Conservation (phyloP, 2,329 filamentous ascomycete species). For the Pestalotiopsis sp. region DNA sequence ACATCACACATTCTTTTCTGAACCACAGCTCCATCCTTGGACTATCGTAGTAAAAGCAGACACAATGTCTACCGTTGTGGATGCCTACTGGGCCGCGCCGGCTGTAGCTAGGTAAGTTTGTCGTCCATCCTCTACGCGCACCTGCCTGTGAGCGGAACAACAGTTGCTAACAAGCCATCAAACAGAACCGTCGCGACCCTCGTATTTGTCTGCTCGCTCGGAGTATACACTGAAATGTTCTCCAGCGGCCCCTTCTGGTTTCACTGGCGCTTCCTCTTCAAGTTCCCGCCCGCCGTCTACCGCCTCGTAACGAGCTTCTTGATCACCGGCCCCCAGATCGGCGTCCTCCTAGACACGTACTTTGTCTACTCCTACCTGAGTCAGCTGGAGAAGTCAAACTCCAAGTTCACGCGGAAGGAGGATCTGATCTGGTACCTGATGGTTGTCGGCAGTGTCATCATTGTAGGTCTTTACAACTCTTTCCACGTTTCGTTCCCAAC, state of each 20-base stretch:
- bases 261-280: constrained; percentile 54
- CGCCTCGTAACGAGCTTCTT: constrained; percentile 46
- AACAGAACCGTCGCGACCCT: constrained; percentile 68
- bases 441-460: constrained; percentile 71
- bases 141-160: neutral
- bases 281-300: constrained; percentile 52
- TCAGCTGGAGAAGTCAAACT: constrained; percentile 71
- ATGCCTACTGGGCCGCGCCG: constrained; percentile 43
- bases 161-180: neutral
- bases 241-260: constrained; percentile 56
- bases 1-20: neutral
- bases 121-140: neutral
- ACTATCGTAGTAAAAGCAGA: constrained; percentile 5
- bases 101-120: constrained; percentile 42
- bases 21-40: neutral
- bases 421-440: constrained; percentile 80
- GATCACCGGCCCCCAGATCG: constrained; percentile 40
- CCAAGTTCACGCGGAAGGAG: constrained; percentile 74
- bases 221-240: constrained; percentile 61
- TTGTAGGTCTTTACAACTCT: constrained; percentile 65
- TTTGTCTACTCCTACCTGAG: constrained; percentile 79
- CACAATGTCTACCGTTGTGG: constrained; percentile 42
- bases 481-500: constrained; percentile 14
- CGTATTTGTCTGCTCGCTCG: constrained; percentile 64
- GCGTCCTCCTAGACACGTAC: constrained; percentile 74